A percentile compares a stretch with the other conserved stretches of the same genome.
Evolutionary conservation across 495 filamentous ascomycete genomes (phyloP).

Genomic region (Cercophora scortea): DNA sequence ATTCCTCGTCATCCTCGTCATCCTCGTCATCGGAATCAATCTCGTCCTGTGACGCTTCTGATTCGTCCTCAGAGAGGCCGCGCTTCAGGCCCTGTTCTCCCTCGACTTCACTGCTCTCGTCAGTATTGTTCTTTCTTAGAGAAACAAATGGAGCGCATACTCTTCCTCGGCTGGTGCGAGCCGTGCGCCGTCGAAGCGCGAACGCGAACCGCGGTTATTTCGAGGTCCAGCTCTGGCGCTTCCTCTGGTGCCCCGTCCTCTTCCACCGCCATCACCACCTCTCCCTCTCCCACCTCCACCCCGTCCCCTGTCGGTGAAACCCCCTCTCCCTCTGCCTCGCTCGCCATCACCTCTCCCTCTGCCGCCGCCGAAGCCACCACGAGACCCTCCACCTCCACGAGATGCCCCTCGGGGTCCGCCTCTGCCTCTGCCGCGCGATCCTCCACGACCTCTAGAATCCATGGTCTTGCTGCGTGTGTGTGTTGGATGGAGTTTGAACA

Average conservation of each 20-base stretch:
- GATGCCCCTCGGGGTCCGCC: slow-evolving; percentile 8
- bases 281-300: slow-evolving; percentile 17
- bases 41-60: slow-evolving; percentile 35
- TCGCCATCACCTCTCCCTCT: background rate
- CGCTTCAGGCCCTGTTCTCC: slow-evolving; percentile 1
- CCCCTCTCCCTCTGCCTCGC: slow-evolving; percentile 17
- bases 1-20: slow-evolving; percentile 32
- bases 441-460: slow-evolving; percentile 17
- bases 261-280: background rate
- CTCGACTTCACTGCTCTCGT: slow-evolving; percentile 10
- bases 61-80: slow-evolving; percentile 15
- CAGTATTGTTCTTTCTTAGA: background rate
- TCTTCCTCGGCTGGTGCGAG: slow-evolving; percentile 25
- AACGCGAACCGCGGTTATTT: slow-evolving; percentile 2
- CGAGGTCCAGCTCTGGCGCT: slow-evolving; percentile 9
- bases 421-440: slow-evolving; percentile 14
- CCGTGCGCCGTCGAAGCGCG: slow-evolving; percentile 29
- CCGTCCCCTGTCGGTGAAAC: slow-evolving; percentile 12
- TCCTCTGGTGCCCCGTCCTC: slow-evolving; percentile 25
- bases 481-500: background rate
- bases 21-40: slow-evolving; percentile 16
- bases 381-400: slow-evolving; percentile 16
- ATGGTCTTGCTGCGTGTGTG: background rate
- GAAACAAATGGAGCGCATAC: slow-evolving; percentile 9
- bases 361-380: slow-evolving; percentile 19